Conservation (phyloP, 2,329 filamentous ascomycete genomes). For the Macrophomina phaseolina region DNA sequence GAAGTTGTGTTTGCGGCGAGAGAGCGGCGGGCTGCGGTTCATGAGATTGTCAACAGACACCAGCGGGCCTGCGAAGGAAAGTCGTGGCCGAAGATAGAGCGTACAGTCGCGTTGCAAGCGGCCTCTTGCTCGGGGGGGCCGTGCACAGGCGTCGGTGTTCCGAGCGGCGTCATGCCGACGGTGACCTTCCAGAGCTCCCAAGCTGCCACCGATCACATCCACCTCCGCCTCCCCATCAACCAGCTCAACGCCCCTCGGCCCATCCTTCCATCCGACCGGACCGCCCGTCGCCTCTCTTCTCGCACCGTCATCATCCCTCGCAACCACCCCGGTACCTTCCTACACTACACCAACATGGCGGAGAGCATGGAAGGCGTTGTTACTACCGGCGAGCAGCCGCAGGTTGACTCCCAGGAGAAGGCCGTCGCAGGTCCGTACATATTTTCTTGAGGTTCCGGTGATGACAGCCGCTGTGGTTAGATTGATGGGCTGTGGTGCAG, state of each 20-base stretch:
- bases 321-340: constrained; percentile 26
- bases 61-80: background rate
- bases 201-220: constrained; percentile 19
- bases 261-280: background rate
- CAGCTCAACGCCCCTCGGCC: constrained; percentile 5
- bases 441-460: background rate
- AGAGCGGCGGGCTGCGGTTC: background rate
- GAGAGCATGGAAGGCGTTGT: constrained; percentile 58
- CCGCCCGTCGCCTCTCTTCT: background rate
- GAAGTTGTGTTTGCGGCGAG: background rate
- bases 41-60: background rate
- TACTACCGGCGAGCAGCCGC: constrained; percentile 46
- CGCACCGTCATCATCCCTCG: constrained; percentile 25
- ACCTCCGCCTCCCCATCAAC: constrained; percentile 22
- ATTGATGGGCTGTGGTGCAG: background rate
- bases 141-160: constrained; percentile 11
- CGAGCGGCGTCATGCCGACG: constrained; percentile 20
- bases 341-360: constrained; percentile 44
- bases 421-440: constrained; percentile 44
- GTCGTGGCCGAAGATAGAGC: background rate
- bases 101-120: background rate
- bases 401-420: constrained; percentile 48
- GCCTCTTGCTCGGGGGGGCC: background rate
- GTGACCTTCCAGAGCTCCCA: constrained; percentile 17
- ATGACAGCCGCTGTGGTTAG: background rate